Evolutionary conservation across 768 basidiomycete species (phyloP).

Genomic region (Suillus luteus): DNA sequence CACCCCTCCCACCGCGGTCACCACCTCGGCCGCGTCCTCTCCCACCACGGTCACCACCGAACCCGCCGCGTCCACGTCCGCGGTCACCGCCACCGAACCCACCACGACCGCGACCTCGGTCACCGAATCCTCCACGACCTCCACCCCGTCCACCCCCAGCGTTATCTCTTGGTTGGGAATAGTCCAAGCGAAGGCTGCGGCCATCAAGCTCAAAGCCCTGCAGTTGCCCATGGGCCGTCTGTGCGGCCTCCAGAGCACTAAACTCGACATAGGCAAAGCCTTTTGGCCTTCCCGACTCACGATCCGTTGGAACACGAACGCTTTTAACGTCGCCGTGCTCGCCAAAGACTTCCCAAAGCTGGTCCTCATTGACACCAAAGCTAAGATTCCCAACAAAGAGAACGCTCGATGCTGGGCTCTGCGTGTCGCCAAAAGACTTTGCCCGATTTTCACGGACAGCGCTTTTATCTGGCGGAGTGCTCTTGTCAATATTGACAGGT

Average conservation of each 20-base stretch:
- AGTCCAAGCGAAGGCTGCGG: constrained; percentile 80
- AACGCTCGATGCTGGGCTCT: constrained; percentile 65
- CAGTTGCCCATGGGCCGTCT: constrained; percentile 72
- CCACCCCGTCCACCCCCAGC: constrained; percentile 46
- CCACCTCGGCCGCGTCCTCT: constrained; percentile 43
- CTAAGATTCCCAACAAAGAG: constrained; percentile 93
- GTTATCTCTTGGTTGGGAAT: constrained; percentile 76
- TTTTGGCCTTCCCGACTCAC: constrained; percentile 87
- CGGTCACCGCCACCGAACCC: constrained; percentile 41
- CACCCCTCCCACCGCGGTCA: constrained; percentile 36
- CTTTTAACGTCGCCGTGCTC: constrained; percentile 84
- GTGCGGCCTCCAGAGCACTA: constrained; percentile 74
- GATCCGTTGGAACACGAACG: constrained; percentile 90
- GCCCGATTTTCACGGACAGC: constrained; percentile 68
- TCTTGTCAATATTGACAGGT: constrained; percentile 81
- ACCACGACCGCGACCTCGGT: constrained; percentile 33
- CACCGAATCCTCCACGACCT: constrained; percentile 29
- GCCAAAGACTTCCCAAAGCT: constrained; percentile 86
- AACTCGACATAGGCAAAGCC: constrained; percentile 99
- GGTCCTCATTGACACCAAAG: constrained; percentile 78
- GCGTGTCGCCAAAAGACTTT: constrained; percentile 72
- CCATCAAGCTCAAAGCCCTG: constrained; percentile 81
- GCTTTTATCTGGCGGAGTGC: constrained; percentile 59
- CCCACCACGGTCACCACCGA: constrained; percentile 47
- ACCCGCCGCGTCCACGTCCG: constrained; percentile 50